phyloP scores from a whole-genome alignment of 2,329 filamentous ascomycete species.

The Orbilia brochopaga region DNA sequence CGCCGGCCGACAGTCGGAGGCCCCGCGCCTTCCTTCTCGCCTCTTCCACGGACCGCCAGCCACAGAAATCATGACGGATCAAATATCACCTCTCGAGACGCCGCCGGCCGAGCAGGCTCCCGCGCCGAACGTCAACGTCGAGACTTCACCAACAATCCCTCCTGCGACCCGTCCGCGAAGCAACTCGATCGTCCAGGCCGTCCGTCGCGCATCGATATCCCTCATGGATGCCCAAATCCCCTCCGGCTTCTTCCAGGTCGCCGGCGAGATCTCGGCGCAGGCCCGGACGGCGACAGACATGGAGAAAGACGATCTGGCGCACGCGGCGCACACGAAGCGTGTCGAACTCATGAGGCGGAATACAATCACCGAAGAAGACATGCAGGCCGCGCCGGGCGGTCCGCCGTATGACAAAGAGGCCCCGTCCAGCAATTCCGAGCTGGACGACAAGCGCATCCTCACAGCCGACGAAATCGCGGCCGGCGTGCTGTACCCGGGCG shows the following conservation, averaged over 20 bases:
- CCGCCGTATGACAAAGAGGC: conserved; percentile 27
- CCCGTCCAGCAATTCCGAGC: conserved; percentile 18
- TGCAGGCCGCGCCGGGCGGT: conserved; percentile 52
- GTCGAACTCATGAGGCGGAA: conserved; percentile 38
- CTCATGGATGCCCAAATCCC: conserved; percentile 40
- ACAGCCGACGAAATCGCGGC: conserved; percentile 65
- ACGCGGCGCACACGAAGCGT: conserved; percentile 34
- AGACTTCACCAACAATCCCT: conserved; percentile 9
- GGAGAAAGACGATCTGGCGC: conserved; percentile 37
- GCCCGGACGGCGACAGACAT: conserved; percentile 45
- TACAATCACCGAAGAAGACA: conserved; percentile 53
- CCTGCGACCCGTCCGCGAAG: conserved; percentile 26
- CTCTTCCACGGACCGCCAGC: conserved; percentile 11
- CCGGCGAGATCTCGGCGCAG: conserved; percentile 52
- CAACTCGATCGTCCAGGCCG: conserved; percentile 36
- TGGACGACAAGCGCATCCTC: conserved; percentile 55
- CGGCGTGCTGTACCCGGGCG: conserved; percentile 67
- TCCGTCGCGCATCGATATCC: conserved; percentile 43
- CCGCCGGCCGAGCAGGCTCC: conserved; percentile 12
- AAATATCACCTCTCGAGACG: conserved; percentile 15
- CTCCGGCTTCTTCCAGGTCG: conserved; percentile 44
- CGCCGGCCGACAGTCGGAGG: not conserved
- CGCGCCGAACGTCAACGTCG: conserved; percentile 8
- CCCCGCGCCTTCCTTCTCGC: conserved; percentile 1
- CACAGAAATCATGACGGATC: conserved; percentile 31